Base-by-base conservation (phyloP, 2,329 filamentous ascomycete genomes). In the Aspergillus jensenii region DNA sequence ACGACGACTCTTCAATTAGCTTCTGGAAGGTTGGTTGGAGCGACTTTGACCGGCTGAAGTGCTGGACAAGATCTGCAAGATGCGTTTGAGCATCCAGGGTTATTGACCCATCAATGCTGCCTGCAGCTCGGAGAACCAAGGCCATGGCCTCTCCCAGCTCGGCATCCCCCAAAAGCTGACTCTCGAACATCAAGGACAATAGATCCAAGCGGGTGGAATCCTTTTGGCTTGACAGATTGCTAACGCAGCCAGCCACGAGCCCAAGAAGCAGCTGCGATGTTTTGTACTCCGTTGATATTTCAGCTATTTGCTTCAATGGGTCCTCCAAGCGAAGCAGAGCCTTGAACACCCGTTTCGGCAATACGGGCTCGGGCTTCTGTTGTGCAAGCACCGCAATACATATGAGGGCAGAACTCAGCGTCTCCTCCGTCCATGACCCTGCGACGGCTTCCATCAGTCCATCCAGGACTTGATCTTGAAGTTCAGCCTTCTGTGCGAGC, bases 361-460 rank as follows among this genome's bases (percentile, higher is more conserved):
- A 81, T 61, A 85, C 84, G 60, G 86, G 84, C 4, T 87, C 83
- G 3, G 86, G 86, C 69, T 90, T 87, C 73, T 92, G 88, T 70
- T 96, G 90, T 1, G 91, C 89, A 43, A 98, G 79, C 19, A 96
- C 87, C 4, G 90, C 87, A 53, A 98, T 77, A 68, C 90, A 96
- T 12, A 91, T 86, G 1, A 97, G 81, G 11, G 88, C 92, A 15
- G 90, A 85, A 17, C 86, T 82, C 2, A 88, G 75, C 0, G 90
- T 96, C 59, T 92, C 88, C 44, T 81, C 76, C 2, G 86, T 89
- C 87, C 91, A 96, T 8, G 90, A 90, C 27, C 83, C 78, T 8
- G 90, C 88, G 35, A 96, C 85, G 62, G 93, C 91, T 67, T 96
- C 90, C 91, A 98, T 96, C 68, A 99, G 83, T 1, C 88, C 87